These are phyloP conservation scores for Pythium myriotylum DNA, from an alignment of 352 stramenopile genomes.

Conservation along the genomic window DNA sequence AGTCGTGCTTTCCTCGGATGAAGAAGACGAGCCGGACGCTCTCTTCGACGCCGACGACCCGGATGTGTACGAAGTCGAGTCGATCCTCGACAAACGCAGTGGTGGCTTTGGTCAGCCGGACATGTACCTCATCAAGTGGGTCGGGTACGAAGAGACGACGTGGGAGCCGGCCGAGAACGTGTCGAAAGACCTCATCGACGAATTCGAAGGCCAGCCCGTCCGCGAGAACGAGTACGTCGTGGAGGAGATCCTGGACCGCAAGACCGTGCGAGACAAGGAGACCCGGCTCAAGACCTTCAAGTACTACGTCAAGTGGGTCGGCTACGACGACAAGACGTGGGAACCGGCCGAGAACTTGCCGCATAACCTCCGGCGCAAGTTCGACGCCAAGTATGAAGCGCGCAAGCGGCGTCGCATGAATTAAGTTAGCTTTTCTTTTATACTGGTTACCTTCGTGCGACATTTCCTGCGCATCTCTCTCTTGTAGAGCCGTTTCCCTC, in stretches of 20 bases:
- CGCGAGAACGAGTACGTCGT: slow-evolving; percentile 81
- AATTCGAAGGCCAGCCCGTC: slow-evolving; percentile 72
- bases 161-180: slow-evolving; percentile 81
- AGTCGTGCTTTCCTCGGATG: slow-evolving; percentile 67
- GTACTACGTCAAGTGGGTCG: slow-evolving; percentile 88
- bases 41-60: slow-evolving; percentile 80
- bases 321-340: slow-evolving; percentile 82
- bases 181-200: slow-evolving; percentile 78
- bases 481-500: slow-evolving; percentile 19
- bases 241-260: slow-evolving; percentile 71
- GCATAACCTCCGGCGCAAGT: slow-evolving; percentile 79
- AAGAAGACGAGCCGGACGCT: slow-evolving; percentile 65
- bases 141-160: slow-evolving; percentile 77
- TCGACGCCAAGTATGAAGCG: slow-evolving; percentile 73
- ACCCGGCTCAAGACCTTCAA: slow-evolving; percentile 75
- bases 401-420: slow-evolving; percentile 37
- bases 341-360: slow-evolving; percentile 76
- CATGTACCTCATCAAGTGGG: slow-evolving; percentile 83
- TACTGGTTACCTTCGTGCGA: slow-evolving; percentile 17
- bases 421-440: slow-evolving; percentile 13
- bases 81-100: slow-evolving; percentile 60
- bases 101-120: slow-evolving; percentile 58
- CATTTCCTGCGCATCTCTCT: slow-evolving; percentile 2
- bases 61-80: slow-evolving; percentile 84
- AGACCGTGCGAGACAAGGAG: slow-evolving; percentile 58